Evolutionary conservation across 345 rosid species (phyloP).

Genomic region (Euphorbia tirucalli): DNA sequence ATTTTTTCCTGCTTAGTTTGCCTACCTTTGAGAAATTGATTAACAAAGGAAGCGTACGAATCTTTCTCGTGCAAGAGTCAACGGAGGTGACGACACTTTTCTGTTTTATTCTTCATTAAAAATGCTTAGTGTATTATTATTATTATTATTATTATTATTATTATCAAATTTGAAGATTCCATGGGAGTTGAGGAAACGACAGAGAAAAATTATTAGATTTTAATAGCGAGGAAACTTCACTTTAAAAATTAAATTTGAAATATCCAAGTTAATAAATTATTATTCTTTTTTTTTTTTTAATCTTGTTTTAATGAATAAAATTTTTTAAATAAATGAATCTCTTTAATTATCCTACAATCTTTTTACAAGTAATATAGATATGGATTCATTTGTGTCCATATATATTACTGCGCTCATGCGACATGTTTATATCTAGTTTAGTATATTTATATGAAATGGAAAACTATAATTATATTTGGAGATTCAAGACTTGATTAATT

Average conservation of each 20-base stretch:
- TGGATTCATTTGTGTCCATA: not conserved
- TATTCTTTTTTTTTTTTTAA: not conserved
- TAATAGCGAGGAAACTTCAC: not conserved
- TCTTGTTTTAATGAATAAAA: no score
- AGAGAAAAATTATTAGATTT: not conserved
- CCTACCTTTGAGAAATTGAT: constrained; percentile 44
- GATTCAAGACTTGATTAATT: no score
- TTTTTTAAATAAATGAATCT: not conserved
- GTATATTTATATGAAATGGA: no score
- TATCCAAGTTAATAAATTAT: not conserved
- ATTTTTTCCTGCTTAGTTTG: constrained; percentile 33
- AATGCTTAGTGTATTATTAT: not conserved
- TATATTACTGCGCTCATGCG: no score
- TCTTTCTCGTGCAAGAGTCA: constrained; percentile 33
- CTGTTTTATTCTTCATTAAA: not conserved
- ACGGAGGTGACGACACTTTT: constrained; percentile 33
- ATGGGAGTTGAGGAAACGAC: not conserved
- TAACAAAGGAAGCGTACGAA: not conserved
- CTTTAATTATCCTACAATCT: not conserved
- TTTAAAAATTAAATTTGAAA: no score
- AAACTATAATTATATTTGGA: no score
- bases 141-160: not conserved
- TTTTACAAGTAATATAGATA: constrained; percentile 6
- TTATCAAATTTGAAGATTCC: constrained; percentile 4
- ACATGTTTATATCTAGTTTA: no score